phyloP scores from a whole-genome alignment of 225 moss, liverwort and hornwort genomes.

The Ulota crispa region DNA sequence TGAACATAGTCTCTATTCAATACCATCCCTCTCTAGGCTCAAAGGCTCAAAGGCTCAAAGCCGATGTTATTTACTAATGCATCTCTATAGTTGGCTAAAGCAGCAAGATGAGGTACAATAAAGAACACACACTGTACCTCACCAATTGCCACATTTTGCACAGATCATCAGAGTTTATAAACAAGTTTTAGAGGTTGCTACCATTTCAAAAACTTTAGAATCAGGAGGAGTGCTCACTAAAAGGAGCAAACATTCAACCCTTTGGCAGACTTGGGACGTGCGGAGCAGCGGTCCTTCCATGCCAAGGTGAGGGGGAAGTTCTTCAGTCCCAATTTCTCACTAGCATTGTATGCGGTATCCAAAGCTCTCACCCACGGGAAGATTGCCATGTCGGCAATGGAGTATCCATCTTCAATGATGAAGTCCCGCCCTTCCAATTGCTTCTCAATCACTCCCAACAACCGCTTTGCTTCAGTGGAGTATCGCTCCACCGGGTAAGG shows the following conservation, averaged over 20 bases:
- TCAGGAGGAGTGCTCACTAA: neutral
- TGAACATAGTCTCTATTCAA: neutral
- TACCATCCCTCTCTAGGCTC: neutral
- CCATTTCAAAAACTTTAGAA: neutral
- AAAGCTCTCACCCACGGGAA: conserved; percentile 44
- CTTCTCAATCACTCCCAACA: conserved; percentile 55
- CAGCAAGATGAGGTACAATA: neutral
- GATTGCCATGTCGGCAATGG: conserved; percentile 57
- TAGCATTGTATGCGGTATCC: neutral
- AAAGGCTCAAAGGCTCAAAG: neutral
- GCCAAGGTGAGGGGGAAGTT: conserved; percentile 33
- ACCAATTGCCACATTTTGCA: neutral
- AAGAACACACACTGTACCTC: neutral
- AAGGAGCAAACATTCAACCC: conserved; percentile 36
- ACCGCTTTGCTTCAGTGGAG: conserved; percentile 34
- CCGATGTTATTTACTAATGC: neutral
- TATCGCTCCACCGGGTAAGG: conserved; percentile 59
- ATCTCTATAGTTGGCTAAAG: neutral
- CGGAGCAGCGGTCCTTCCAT: conserved; percentile 42
- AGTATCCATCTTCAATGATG: conserved; percentile 49
- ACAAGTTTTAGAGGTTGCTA: neutral
- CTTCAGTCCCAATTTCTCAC: conserved; percentile 28
- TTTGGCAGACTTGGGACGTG: conserved; percentile 40
- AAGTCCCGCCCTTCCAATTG: conserved; percentile 51
- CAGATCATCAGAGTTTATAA: neutral